Conservation (phyloP, 2,329 filamentous ascomycete species). For the Monosporascus ibericus region DNA sequence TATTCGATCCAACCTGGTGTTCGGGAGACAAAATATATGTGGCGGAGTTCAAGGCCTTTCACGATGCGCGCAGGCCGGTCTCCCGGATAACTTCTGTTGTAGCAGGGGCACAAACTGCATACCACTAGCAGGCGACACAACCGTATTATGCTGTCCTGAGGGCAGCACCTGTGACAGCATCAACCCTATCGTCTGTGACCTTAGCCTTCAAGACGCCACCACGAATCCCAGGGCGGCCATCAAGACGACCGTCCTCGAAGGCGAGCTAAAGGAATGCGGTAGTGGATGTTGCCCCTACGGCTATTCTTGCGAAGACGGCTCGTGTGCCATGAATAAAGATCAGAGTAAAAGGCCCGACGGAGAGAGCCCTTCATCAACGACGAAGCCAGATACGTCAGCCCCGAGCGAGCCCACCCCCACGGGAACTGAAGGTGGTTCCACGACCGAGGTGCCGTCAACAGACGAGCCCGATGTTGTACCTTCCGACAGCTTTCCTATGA, state of each 20-base stretch:
- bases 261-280: constrained; percentile 52
- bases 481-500: constrained; percentile 13
- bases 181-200: constrained; percentile 57
- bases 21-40: constrained; percentile 44
- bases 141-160: constrained; percentile 64
- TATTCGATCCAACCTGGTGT: constrained; percentile 30
- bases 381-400: neutral
- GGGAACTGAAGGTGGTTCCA: constrained; percentile 7
- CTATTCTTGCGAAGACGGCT: constrained; percentile 51
- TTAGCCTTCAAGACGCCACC: constrained; percentile 53
- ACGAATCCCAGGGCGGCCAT: constrained; percentile 51
- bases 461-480: constrained; percentile 9
- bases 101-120: constrained; percentile 47
- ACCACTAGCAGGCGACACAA: constrained; percentile 56
- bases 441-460: constrained; percentile 8
- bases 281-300: constrained; percentile 66
- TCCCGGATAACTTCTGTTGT: constrained; percentile 66
- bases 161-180: constrained; percentile 55
- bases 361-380: neutral
- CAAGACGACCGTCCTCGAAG: constrained; percentile 59
- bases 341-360: constrained; percentile 32
- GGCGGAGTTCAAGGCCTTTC: constrained; percentile 34
- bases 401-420: constrained; percentile 7
- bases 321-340: constrained; percentile 48
- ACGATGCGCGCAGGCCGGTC: constrained; percentile 44